Evolutionary conservation across 2,329 filamentous ascomycete genomes (phyloP), one percentile per base, ranked within the genome.

Genomic region (Sporothrix variecibatus): DNA sequence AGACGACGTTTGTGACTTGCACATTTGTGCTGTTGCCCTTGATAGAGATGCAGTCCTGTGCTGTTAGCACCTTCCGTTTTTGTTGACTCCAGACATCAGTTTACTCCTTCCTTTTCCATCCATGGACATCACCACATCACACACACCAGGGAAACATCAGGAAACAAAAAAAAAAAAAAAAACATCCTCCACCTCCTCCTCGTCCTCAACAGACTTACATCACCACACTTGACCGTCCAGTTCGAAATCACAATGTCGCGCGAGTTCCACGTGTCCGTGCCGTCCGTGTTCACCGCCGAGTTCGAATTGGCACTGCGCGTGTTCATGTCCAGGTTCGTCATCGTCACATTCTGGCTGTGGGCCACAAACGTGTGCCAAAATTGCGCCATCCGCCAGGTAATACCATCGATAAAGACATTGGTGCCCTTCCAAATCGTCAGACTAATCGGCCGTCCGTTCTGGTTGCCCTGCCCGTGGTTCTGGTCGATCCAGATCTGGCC

Each of bases 251-350:
- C 78, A 34, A 87, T 80, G 68, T 85, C 82, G 65, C 83, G 83
- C 17, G 85, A 86, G 78, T 87, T 86, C 84, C 85, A 87, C 34
- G 85, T 85, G 74, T 87, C 85, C 68, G 83, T 82, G 3, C 86
- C 86, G 76, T 87, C 86, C 1, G 86, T 87, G 75, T 87, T 87
- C 17, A 86, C 82, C 1, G 85, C 85, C 51, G 78, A 81, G 82
- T 83, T 85, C 72, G 83, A 80, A 38, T 82, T 83, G 72, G 81
- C 82, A 46, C 83, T 86, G 2, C 82, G 84, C 0, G 85, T 82
- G 76, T 85, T 85, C 82, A 87, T 86, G 71, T 86, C 85, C n/a
- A 87, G 79, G 74, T 87, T 87, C 11, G 84, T 86, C 82, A 87
- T 85, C 12, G 85, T 86, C 72, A 87, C 81, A 74, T 87, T 64